These are phyloP conservation scores for Hypericum androsaemum DNA, from an alignment of 345 rosid species.

Conservation along the genomic window DNA sequence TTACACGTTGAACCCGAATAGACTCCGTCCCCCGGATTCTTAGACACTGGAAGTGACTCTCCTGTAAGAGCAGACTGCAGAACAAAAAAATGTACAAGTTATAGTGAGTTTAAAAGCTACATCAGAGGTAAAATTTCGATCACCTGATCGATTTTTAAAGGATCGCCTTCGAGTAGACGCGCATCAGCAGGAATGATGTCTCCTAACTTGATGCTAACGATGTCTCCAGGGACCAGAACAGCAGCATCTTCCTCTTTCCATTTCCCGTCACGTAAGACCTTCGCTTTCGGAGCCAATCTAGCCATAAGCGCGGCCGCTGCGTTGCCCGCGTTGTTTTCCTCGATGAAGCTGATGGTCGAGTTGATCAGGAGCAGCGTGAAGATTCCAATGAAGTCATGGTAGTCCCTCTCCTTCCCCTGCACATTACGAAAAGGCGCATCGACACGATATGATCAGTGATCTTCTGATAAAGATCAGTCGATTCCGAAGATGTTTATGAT, in stretches of 20 bases:
- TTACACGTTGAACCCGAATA: slow-evolving; percentile 57
- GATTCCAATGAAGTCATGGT: slow-evolving; percentile 43
- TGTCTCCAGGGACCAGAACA: slow-evolving; percentile 44
- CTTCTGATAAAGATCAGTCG: too few relatives aligned
- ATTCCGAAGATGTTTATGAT: not conserved
- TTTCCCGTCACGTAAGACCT: slow-evolving; percentile 42
- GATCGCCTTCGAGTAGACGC: slow-evolving; percentile 55
- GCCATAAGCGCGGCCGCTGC: slow-evolving; percentile 58
- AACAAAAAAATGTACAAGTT: slow-evolving; percentile 1
- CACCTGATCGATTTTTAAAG: slow-evolving; percentile 54
- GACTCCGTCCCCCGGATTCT: slow-evolving; percentile 58
- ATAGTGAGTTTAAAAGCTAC: too few relatives aligned
- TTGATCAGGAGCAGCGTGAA: slow-evolving; percentile 34
- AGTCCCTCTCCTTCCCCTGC: slow-evolving; percentile 31
- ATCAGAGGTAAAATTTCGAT: too few relatives aligned
- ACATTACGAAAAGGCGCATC: not conserved
- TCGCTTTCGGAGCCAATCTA: slow-evolving; percentile 45
- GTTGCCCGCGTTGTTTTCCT: slow-evolving; percentile 54
- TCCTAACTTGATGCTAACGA: slow-evolving; percentile 46
- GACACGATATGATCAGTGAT: too few relatives aligned
- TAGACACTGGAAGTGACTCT: slow-evolving; percentile 82
- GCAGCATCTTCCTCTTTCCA: slow-evolving; percentile 51
- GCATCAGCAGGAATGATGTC: slow-evolving; percentile 58
- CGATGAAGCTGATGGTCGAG: slow-evolving; percentile 47
- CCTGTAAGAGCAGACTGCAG: slow-evolving; percentile 84